Evolutionary conservation across 2,329 filamentous ascomycete species (phyloP), one percentile per base, ranked within the genome.

Genomic region (Xylariales sp.): DNA sequence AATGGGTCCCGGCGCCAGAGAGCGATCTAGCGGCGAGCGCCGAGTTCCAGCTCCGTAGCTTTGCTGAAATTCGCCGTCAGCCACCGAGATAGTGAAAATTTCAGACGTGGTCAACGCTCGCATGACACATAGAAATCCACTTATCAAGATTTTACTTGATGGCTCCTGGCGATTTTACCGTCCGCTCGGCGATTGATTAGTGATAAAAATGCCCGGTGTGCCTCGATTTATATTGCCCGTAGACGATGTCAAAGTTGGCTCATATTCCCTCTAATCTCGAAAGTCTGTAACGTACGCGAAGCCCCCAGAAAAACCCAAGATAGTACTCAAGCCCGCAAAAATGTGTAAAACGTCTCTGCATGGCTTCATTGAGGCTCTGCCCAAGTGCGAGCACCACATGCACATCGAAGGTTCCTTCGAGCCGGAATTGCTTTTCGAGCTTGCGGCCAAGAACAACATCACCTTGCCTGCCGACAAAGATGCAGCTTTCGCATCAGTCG

Each of bases 351-450:
- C 66, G 24, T 50, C 62, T 12, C 60, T 78, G 36, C 78, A 81
- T 61, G 57, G 67, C 29, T 79, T 87, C 56, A 70, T 89, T 25
- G 61, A 65, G 36, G 71, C 72, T 21, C 73, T 90, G 20, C 85
- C 85, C 46, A 90, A 90, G 67, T 86, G 82, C 62, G 86, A 91
- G 59, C 85, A 89, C 55, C 86, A 90, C 62, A 75, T 90, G 38
- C 86, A 91, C 56, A 71, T 91, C 23, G 85, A 90, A 61, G 86
- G 86, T 39, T 82, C 83, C 11, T 71, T 91, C 25, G 79, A 81
- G 28, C 83, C 85, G 2, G 64, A 71, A 39, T 69, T 88, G 27
- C 76, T 89, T 44, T 90, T 89, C 65, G 54, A 67, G 20, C 76
- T 91, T 5, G 82, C 86, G 5, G 56, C 64, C 24, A 76, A 76